Base-by-base conservation (phyloP, 2,329 filamentous ascomycete species). In the Cordyceps cateniannulata region DNA sequence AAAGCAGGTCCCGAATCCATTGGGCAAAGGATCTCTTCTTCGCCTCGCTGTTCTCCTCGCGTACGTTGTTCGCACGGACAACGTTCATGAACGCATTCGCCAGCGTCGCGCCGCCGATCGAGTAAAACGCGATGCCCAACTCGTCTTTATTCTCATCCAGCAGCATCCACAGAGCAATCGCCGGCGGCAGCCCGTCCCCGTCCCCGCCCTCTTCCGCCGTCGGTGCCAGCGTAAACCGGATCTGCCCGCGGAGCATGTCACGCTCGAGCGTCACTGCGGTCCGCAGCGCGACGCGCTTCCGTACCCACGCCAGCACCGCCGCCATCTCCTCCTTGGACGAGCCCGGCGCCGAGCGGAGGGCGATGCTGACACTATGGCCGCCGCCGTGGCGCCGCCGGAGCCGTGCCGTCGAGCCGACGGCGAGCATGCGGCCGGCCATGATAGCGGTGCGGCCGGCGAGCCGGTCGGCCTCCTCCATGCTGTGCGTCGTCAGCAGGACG, bases 391-490 rank as follows among this genome's bases (percentile, higher is more conserved):
- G 80, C 57, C 79, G 75, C 12, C 86, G 77, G 2, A 89, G 75
- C 54, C 80, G 75, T 20, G 83, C 76, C 1, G 80, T 83, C 0
- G 83, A 86, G 1, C 85, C 86, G 0, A 87, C 72, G 0, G 85
- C 85, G 14, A 89, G 75, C 79, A 89, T 54, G 4, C 67, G 62
- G 5, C 62, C 55, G 14, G 68, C 65, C n/a, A 71, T 64, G 61
- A 70, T 66, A 51, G 64, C 67, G 10, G 89, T 89, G 2, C 90
- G 81, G 45, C 84, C 85, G 0, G 91, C 91, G 0, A 96, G 80
- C 1, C 90, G 89, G 68, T 95, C 90, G 0, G 91, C 91, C 74
- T 96, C 91, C 72, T 96, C 91, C 91, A 96, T 96, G 49, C 84
- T 88, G 71, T 96, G 91, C 0, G 91, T 96, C 10, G 91, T 96